Evolutionary conservation across 768 basidiomycete genomes (phyloP).

Genomic region (Collybia sp.): DNA sequence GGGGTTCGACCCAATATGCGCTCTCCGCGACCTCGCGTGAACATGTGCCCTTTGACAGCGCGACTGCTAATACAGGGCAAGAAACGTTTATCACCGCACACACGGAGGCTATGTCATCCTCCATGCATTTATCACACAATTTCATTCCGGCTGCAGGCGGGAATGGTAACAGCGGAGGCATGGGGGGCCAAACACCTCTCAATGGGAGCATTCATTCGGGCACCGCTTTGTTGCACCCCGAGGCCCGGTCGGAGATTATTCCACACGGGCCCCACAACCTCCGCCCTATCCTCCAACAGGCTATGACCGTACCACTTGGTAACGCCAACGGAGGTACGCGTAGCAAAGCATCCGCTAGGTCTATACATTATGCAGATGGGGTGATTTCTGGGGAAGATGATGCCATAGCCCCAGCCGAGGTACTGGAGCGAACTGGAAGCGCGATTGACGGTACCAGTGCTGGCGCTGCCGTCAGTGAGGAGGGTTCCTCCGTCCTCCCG

Average conservation of each 20-base stretch:
- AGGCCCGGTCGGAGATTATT: constrained; percentile 11
- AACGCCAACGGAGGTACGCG: constrained; percentile 3
- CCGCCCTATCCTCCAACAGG: constrained; percentile 13
- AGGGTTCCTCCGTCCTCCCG: constrained; percentile 10
- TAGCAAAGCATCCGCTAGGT: constrained; percentile 25
- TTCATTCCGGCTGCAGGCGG: background rate
- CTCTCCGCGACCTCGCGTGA: background rate
- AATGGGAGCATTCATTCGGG: background rate
- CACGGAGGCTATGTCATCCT: background rate
- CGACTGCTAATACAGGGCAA: background rate
- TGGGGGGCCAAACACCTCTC: background rate
- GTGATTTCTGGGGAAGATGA: constrained; percentile 9
- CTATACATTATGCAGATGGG: constrained; percentile 35
- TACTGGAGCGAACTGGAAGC: constrained; percentile 56
- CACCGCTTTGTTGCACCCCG: constrained; percentile 1
- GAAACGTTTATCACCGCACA: background rate
- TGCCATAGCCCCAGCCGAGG: constrained; percentile 55
- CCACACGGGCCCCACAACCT: background rate
- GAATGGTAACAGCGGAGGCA: background rate
- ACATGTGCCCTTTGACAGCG: background rate
- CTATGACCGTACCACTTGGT: constrained; percentile 8
- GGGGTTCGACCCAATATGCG: constrained; percentile 1
- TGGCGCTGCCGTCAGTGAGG: constrained; percentile 34
- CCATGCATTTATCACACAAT: background rate
- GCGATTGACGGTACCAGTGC: constrained; percentile 62